Evolutionary conservation across 2,329 filamentous ascomycete genomes (phyloP).

Genomic region (Byssothecium circinans): DNA sequence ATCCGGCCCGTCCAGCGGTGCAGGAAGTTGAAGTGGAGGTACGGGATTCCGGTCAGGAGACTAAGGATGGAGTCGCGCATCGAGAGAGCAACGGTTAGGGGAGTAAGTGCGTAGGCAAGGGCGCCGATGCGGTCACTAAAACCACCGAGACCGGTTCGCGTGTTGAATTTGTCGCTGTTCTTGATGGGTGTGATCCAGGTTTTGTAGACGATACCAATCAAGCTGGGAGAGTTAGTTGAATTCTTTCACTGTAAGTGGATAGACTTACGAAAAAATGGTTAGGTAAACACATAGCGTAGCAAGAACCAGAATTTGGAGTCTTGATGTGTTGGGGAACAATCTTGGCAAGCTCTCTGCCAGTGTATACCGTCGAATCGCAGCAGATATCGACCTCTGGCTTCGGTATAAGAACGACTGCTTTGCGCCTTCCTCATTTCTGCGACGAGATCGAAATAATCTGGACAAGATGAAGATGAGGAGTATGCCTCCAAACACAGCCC

Average conservation of each 20-base stretch:
- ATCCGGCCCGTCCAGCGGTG: constrained; percentile 75
- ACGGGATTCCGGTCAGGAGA: constrained; percentile 68
- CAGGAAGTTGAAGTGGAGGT: constrained; percentile 75
- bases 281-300: constrained; percentile 61
- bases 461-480: constrained; percentile 45
- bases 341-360: constrained; percentile 59
- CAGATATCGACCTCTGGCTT: constrained; percentile 35
- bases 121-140: constrained; percentile 69
- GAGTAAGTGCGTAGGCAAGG: constrained; percentile 71
- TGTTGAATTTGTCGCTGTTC: constrained; percentile 60
- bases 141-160: constrained; percentile 63
- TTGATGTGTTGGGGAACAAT: constrained; percentile 66
- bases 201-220: constrained; percentile 67
- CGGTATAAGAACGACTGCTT: constrained; percentile 23
- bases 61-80: constrained; percentile 69
- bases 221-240: constrained; percentile 21
- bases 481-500: constrained; percentile 53
- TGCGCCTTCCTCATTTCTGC: constrained; percentile 11
- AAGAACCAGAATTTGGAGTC: constrained; percentile 67
- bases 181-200: constrained; percentile 70
- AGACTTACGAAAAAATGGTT: constrained; percentile 59
- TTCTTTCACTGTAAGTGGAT: background rate
- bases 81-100: constrained; percentile 65
- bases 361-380: constrained; percentile 53
- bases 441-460: constrained; percentile 19